Percentiles rank a stretch among this genome's conserved stretches.
Conservation (phyloP, 2,329 filamentous ascomycete species). For the Leptographium galeiforme region DNA sequence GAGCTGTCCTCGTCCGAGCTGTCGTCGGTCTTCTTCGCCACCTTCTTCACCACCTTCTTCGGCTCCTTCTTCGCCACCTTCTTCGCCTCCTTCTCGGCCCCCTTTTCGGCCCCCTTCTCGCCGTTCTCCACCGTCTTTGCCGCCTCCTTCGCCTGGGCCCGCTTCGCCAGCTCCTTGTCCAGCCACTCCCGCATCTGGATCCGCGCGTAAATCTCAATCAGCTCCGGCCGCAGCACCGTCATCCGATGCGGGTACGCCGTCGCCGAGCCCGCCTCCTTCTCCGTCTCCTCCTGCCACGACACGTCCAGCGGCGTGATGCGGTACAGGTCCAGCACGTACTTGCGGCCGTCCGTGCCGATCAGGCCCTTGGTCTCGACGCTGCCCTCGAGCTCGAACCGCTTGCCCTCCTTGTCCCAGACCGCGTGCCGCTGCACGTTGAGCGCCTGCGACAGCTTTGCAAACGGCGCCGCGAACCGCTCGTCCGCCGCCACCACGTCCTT, state of each 20-base stretch:
- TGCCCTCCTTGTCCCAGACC: conserved; percentile 94
- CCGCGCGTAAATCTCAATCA: conserved; percentile 76
- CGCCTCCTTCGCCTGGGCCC: conserved; percentile 14
- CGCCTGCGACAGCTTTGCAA: conserved; percentile 81
- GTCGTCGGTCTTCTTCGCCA: background rate
- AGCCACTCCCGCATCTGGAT: conserved; percentile 83
- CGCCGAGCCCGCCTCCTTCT: conserved; percentile 23
- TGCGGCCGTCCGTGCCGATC: conserved; percentile 90
- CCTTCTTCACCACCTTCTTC: background rate
- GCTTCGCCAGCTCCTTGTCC: conserved; percentile 59
- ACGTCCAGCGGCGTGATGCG: conserved; percentile 87
- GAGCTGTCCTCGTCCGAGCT: conserved; percentile 20
- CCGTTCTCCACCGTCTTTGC: background rate
- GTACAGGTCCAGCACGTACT: conserved; percentile 96
- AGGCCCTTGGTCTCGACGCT: conserved; percentile 97
- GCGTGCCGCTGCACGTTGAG: conserved; percentile 87
- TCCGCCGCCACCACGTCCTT: conserved; percentile 91
- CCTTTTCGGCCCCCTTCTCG: background rate
- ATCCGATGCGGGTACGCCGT: conserved; percentile 81
- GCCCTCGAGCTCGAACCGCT: conserved; percentile 80
- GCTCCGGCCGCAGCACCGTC: conserved; percentile 82
- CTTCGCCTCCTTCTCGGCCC: background rate
- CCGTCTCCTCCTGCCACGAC: conserved; percentile 71
- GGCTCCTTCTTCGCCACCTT: background rate
- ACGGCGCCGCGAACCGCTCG: conserved; percentile 69